Evolutionary conservation across 78 protist species (phyloP), one percentile per base, ranked within the genome.

Genomic region (Protostelium mycophagum): DNA sequence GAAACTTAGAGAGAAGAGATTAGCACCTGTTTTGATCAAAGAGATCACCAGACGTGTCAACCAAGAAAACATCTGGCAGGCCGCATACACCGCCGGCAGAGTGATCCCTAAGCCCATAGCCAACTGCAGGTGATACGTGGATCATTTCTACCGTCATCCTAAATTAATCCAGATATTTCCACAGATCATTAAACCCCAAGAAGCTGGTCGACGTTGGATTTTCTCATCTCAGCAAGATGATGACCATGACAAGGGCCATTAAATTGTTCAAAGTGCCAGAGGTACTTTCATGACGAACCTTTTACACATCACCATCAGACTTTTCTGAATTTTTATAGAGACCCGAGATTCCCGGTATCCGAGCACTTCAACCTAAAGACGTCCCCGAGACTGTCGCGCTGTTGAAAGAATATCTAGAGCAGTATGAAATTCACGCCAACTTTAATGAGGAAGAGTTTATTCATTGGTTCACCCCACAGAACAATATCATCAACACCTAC

Each of bases 1-100:
- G 96, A 91, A 90, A 89, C 91, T 98, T 35, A 93, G 99, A 1
- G 29, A 88, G 83, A 96, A 97, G 89, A 94, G 99, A 37, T 87
- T 98, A 34, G 99, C 99, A n/a, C 99, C 99, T 0, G 97, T 97
- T 28, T 96, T 99, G 35, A 99, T 99, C 96, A 92, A 94, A 51
- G 99, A 99, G 93, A 91, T 98, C 83, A 99, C 99, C 0, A 92
- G 99, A 10, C 91, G 99, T 10, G 99, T 98, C 86, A 96, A 99
- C 89, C 51, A 89, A 23, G 25, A 84, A 9, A 97, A 98, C 36
- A 91, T 96, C 86, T 98, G 97, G 95, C 99, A 97, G 88, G 99
- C 99, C 1, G 89, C 94, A 31, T 98, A 96, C 88, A 98, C 99
- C 5, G 99, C 99, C 0, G 99, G 99, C 83, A 91, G 97, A 9